These are phyloP conservation scores for Eutrema salsugineum DNA, from an alignment of 441 rosid genomes.

Conservation along the genomic window DNA sequence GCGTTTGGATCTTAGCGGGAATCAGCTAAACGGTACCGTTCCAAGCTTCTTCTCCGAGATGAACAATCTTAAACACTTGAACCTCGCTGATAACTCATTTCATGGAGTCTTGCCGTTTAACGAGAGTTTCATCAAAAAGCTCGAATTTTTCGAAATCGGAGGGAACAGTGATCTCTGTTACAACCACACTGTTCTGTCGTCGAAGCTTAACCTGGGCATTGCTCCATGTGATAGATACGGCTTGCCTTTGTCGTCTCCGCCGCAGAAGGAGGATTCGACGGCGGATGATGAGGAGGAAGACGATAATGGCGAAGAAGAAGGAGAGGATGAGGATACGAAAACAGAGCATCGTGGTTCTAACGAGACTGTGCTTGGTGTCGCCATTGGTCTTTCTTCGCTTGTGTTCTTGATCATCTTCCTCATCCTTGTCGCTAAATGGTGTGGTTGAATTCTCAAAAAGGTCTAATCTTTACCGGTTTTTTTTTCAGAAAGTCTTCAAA, in stretches of 20 bases:
- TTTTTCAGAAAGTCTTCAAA: no score
- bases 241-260: background rate
- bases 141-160: background rate
- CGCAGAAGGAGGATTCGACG: background rate
- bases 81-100: background rate
- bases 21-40: background rate
- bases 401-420: slow-evolving; percentile 1
- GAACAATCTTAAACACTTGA: background rate
- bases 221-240: background rate
- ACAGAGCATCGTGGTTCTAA: background rate
- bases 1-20: background rate
- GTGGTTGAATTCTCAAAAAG: background rate
- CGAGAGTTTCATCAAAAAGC: background rate
- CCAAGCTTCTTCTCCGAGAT: background rate
- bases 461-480: background rate
- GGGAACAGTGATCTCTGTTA: slow-evolving; percentile 6
- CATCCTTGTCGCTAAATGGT: background rate
- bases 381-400: slow-evolving; percentile 2
- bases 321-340: background rate
- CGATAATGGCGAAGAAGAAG: background rate
- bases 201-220: background rate
- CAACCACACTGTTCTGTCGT: background rate
- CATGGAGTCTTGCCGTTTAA: background rate
- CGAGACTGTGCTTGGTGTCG: background rate
- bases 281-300: background rate